phyloP scores from a whole-genome alignment of 2,329 filamentous ascomycete genomes.

The Neophaeococcomyces mojaviensis region DNA sequence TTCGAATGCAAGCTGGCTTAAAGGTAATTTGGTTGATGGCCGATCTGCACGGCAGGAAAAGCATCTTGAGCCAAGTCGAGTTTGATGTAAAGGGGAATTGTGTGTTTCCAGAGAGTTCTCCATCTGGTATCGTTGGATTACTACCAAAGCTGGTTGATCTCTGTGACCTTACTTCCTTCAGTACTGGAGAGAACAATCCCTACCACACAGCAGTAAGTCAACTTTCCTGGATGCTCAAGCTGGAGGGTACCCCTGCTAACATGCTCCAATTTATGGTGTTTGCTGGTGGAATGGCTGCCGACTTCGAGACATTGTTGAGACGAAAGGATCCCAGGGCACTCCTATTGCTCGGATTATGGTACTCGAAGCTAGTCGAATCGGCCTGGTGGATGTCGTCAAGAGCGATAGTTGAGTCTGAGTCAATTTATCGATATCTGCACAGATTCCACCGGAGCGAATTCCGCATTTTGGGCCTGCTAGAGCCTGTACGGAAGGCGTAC shows the following conservation, averaged over 20 bases:
- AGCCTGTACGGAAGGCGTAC: neutral
- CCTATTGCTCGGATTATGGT: conserved; percentile 52
- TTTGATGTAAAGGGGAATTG: neutral
- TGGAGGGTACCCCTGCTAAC: conserved; percentile 34
- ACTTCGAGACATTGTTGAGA: conserved; percentile 11
- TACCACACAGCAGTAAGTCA: conserved; percentile 32
- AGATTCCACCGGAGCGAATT: neutral
- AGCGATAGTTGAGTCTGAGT: conserved; percentile 42
- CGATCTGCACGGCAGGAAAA: conserved; percentile 42
- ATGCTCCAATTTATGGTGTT: conserved; percentile 43
- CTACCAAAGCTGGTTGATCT: conserved; percentile 28
- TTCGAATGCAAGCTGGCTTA: conserved; percentile 52
- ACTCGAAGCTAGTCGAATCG: conserved; percentile 37
- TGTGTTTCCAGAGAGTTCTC: conserved; percentile 14
- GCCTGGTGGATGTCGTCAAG: conserved; percentile 46
- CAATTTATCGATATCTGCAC: conserved; percentile 35
- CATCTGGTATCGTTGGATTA: conserved; percentile 26
- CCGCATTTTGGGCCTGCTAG: neutral
- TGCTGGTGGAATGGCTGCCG: conserved; percentile 37
- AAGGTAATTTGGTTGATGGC: conserved; percentile 46
- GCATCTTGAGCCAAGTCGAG: conserved; percentile 28
- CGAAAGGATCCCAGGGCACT: conserved; percentile 35
- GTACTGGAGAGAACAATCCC: conserved; percentile 22
- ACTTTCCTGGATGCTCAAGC: conserved; percentile 27
- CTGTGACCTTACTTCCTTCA: conserved; percentile 27